Evolutionary conservation across 805 yeast species (phyloP).

Genomic region (Yamadazyma scolyti): DNA sequence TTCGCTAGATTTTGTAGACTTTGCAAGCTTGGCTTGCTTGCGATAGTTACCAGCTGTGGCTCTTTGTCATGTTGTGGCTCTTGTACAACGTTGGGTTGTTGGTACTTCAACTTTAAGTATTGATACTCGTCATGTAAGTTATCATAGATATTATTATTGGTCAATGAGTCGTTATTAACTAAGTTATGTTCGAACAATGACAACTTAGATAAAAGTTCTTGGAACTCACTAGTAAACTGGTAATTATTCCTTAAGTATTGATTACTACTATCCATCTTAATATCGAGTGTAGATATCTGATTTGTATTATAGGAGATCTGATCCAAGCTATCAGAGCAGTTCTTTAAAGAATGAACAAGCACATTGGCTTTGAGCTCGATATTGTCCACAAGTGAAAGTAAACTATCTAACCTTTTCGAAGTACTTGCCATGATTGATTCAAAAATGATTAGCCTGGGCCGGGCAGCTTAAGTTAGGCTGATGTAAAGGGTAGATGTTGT

Average conservation of each 20-base stretch:
- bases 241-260: constrained; percentile 20
- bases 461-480: too few relatives aligned
- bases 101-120: constrained; percentile 18
- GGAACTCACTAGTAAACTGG: constrained; percentile 19
- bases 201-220: constrained; percentile 28
- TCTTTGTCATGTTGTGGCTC: too few relatives aligned
- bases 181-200: constrained; percentile 32
- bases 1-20: not conserved
- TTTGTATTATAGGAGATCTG: constrained; percentile 17
- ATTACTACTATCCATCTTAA: constrained; percentile 24
- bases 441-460: too few relatives aligned
- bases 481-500: too few relatives aligned
- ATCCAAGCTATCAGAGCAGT: constrained; percentile 20
- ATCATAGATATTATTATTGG: constrained; percentile 28
- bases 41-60: not conserved
- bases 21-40: not conserved
- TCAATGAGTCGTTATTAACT: constrained; percentile 24
- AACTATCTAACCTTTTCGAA: constrained; percentile 18
- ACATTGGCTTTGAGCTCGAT: constrained; percentile 24
- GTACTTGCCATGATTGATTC: too few relatives aligned
- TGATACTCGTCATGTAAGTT: constrained; percentile 26
- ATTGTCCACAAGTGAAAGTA: constrained; percentile 26
- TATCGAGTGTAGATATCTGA: constrained; percentile 22
- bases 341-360: constrained; percentile 18
- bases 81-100: not conserved